Evolutionary conservation across 805 yeast species (phyloP).

Genomic region (Candida anglica): DNA sequence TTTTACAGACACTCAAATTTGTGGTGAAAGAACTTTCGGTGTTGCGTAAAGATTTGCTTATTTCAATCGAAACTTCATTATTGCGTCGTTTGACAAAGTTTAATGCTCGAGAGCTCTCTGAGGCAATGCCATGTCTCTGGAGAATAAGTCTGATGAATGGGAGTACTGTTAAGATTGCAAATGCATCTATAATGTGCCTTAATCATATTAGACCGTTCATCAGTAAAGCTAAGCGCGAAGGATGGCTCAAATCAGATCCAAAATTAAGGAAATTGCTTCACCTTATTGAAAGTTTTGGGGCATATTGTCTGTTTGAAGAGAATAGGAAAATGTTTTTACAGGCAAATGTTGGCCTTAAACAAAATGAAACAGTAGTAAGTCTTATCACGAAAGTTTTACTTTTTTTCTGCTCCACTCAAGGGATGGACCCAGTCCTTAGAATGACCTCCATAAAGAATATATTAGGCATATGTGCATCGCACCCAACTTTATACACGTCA

Average conservation of each 20-base stretch:
- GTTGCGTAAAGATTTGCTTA: conserved; percentile 48
- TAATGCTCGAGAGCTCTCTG: conserved; percentile 56
- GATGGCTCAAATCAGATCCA: conserved; percentile 27
- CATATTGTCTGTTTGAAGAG: conserved; percentile 58
- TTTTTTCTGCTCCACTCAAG: conserved; percentile 38
- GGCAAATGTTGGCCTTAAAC: conserved; percentile 39
- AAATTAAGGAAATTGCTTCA: conserved; percentile 55
- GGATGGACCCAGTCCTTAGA: conserved; percentile 30
- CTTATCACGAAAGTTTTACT: conserved; percentile 58
- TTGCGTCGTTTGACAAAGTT: conserved; percentile 57
- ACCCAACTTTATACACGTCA: conserved; percentile 64
- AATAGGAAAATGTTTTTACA: conserved; percentile 35
- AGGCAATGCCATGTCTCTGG: conserved; percentile 73
- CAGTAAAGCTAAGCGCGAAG: conserved; percentile 13
- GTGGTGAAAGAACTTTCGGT: conserved; percentile 41
- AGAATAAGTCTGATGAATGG: conserved; percentile 43
- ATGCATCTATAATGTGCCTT: conserved; percentile 63
- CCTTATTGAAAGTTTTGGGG: conserved; percentile 68
- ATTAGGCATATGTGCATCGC: conserved; percentile 54
- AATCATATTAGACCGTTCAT: conserved; percentile 46
- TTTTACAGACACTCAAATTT: conserved; percentile 51
- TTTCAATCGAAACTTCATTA: conserved; percentile 48
- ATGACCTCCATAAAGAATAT: conserved; percentile 55
- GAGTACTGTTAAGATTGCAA: conserved; percentile 47
- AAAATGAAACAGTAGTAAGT: conserved; percentile 53